A percentile compares a stretch with the other conserved stretches of the same genome.
Evolutionary conservation across 768 basidiomycete genomes (phyloP).

Genomic region (Termitomyces sp.): DNA sequence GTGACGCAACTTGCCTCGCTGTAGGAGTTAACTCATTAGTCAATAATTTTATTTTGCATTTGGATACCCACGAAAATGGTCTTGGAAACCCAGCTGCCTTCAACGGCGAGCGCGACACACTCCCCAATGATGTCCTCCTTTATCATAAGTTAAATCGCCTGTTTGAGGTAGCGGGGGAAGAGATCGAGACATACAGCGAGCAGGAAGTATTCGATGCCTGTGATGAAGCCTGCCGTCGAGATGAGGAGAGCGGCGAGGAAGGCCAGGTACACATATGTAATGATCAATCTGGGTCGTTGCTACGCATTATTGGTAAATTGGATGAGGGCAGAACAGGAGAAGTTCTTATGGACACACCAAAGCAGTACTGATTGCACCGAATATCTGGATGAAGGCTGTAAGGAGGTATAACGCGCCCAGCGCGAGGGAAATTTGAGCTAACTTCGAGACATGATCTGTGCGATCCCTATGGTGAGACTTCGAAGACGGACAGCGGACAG

Average conservation of each 20-base stretch:
- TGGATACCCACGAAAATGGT: constrained; percentile 32
- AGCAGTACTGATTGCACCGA: constrained; percentile 16
- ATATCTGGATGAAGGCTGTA: constrained; percentile 20
- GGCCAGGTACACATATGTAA: constrained; percentile 21
- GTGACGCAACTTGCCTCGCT: constrained; percentile 34
- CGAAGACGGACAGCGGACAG: background rate
- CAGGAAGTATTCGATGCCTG: constrained; percentile 35
- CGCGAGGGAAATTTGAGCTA: constrained; percentile 34
- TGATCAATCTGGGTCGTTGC: constrained; percentile 24
- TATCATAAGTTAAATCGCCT: background rate
- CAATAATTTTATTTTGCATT: background rate
- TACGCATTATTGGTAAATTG: constrained; percentile 1
- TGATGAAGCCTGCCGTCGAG: constrained; percentile 32
- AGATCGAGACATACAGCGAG: constrained; percentile 30
- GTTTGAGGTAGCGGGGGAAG: background rate
- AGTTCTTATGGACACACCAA: constrained; percentile 8
- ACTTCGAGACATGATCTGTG: constrained; percentile 26
- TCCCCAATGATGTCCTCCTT: constrained; percentile 37
- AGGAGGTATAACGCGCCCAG: constrained; percentile 31
- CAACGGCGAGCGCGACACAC: constrained; percentile 31
- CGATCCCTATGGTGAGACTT: background rate
- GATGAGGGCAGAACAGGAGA: background rate
- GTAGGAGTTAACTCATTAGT: background rate
- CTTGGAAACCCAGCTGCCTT: constrained; percentile 32
- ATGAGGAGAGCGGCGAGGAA: constrained; percentile 34